These are phyloP conservation scores for Leccinum rimulosum DNA, from an alignment of 768 basidiomycete genomes.

Conservation along the genomic window DNA sequence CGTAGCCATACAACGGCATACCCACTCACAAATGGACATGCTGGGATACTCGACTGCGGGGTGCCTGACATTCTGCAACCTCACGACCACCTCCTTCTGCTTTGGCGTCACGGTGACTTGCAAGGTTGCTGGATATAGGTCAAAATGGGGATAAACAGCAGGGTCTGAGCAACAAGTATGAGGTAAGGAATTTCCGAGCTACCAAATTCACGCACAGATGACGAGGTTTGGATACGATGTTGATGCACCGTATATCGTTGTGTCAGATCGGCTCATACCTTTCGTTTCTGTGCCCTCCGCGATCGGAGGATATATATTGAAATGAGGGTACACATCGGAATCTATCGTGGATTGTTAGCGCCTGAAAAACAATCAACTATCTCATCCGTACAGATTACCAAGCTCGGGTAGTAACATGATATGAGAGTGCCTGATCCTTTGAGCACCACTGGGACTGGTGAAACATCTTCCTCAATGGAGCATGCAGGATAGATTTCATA, in stretches of 20 bases:
- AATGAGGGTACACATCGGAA: conserved; percentile 39
- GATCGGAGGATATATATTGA: conserved; percentile 38
- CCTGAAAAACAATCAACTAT: neutral
- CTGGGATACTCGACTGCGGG: conserved; percentile 23
- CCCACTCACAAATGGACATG: conserved; percentile 29
- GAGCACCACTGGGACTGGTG: conserved; percentile 1
- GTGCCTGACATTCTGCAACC: conserved; percentile 3
- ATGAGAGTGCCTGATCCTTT: neutral
- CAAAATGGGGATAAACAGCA: conserved; percentile 41
- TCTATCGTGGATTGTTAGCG: conserved; percentile 27
- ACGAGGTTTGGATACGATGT: conserved; percentile 14
- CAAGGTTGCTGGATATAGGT: conserved; percentile 36
- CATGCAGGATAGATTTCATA: conserved; percentile 40
- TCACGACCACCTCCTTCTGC: conserved; percentile 43
- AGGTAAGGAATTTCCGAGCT: neutral
- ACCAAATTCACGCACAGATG: conserved; percentile 14
- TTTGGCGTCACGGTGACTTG: conserved; percentile 43
- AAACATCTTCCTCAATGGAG: neutral
- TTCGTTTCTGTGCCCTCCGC: neutral
- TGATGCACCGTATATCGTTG: neutral
- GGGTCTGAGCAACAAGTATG: conserved; percentile 30
- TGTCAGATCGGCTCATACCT: neutral
- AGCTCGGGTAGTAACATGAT: conserved; percentile 34
- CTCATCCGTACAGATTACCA: conserved; percentile 35
- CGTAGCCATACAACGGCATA: neutral